Conservation (phyloP, 1,139 yeast species). For the Taphrina wiesneri region DNA sequence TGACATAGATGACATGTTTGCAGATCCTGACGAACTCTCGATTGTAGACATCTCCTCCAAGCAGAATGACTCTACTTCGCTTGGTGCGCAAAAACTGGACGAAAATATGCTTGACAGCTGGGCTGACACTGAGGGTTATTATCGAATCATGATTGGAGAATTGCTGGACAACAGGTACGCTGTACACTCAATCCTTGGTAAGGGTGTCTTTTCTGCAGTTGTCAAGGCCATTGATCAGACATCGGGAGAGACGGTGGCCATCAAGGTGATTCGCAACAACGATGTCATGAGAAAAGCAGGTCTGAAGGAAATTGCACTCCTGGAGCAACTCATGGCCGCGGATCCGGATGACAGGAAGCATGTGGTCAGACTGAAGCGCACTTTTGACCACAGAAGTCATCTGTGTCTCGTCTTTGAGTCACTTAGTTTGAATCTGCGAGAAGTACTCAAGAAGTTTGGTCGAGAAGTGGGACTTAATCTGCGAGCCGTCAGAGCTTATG, state of each 20-base stretch:
- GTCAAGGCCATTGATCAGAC: conserved; percentile 43
- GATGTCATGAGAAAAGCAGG: conserved; percentile 59
- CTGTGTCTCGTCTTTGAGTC: conserved; percentile 84
- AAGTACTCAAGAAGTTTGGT: conserved; percentile 75
- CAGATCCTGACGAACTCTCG: conserved; percentile 39
- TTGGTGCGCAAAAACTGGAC: conserved; percentile 1
- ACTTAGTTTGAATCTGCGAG: conserved; percentile 71
- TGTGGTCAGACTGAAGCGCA: conserved; percentile 71
- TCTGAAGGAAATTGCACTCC: conserved; percentile 71
- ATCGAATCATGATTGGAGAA: conserved; percentile 68
- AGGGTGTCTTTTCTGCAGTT: conserved; percentile 59
- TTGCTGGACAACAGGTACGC: conserved; percentile 63
- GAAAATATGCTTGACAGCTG: conserved; percentile 44
- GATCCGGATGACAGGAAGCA: conserved; percentile 63
- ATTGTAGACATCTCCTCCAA: conserved; percentile 24
- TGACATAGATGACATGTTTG: conserved; percentile 35
- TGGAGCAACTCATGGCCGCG: conserved; percentile 68
- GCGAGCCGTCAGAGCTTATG: conserved; percentile 77
- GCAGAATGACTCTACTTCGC: not conserved
- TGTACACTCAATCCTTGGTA: conserved; percentile 90
- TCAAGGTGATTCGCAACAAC: conserved; percentile 64
- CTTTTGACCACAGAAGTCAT: conserved; percentile 82
- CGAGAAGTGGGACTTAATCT: conserved; percentile 63
- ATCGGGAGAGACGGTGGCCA: conserved; percentile 62
- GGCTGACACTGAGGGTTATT: conserved; percentile 80